Evolutionary conservation across 2,329 filamentous ascomycete genomes (phyloP), one percentile per base, ranked within the genome.

Genomic region (Rachicladosporium sp.): DNA sequence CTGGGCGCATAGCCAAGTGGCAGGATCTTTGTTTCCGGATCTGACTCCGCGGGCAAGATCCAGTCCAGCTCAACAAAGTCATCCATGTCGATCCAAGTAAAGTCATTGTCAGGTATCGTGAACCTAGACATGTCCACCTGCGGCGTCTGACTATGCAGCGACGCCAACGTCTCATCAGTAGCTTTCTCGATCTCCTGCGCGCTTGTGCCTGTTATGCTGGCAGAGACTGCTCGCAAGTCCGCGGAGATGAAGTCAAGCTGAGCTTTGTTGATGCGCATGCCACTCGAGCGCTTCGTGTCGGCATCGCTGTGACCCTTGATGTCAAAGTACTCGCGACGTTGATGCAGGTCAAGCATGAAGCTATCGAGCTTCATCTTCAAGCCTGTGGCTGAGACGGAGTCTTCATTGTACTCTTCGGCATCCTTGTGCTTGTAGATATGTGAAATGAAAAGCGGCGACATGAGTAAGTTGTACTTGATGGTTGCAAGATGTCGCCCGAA

Each of bases 401-500:
- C 70, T 45, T 88, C 80, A 0, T 75, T 71, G 54, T 85, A 83
- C 44, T 94, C 87, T 55, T 95, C 89, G 0, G 78, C 78, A 54
- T 98, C 91, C 58, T 95, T 95, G 66, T 98, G 91, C 61, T 95
- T 96, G 67, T 98, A 98, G 27, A 98, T 87, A 53, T 98, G 91
- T 50, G 88, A 93, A 46, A 98, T 75, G 60, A 93, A 98, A 2
- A 98, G 66, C 0, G 91, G 91, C 2, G 91, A 93, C 10, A 98
- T 69, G 3, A 96, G 71, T 13, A 98, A 66, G 46, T 89, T 95
- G 65, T 96, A 96, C 67, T 98, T 98, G 68, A 98, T 88, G 6
- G 93, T 98, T n/a, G 87, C 89, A 45, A 98, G 68, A 62, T 98
- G 93, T 36, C 91, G 77, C 10, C 89, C 89, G 58, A 98, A 98